phyloP scores from a whole-genome alignment of 352 stramenopile genomes.

The Pseudoperonospora humuli region DNA sequence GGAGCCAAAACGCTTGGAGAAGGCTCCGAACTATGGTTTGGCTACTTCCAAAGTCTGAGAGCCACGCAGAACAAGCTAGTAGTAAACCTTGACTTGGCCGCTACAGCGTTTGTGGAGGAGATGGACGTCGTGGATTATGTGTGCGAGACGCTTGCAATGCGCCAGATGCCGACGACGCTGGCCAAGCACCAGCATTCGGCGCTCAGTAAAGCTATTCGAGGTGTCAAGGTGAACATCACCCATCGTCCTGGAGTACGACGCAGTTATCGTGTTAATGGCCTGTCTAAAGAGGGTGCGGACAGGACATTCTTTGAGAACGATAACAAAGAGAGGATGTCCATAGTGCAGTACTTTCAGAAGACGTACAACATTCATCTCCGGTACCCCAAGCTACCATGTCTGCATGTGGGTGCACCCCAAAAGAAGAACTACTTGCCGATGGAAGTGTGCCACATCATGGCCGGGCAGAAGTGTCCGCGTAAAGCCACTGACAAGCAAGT shows the following conservation, averaged over 20 bases:
- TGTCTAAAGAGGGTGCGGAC: constrained; percentile 35
- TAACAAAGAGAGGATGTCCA: constrained; percentile 31
- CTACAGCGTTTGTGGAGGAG: constrained; percentile 58
- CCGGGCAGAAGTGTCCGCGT: constrained; percentile 61
- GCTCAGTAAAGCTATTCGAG: constrained; percentile 48
- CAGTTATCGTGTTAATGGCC: constrained; percentile 55
- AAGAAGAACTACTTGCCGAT: constrained; percentile 81
- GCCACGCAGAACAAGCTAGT: constrained; percentile 57
- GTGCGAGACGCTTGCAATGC: constrained; percentile 21
- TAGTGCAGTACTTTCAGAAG: constrained; percentile 53
- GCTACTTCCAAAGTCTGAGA: constrained; percentile 67
- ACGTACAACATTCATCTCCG: constrained; percentile 45
- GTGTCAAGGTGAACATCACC: constrained; percentile 58
- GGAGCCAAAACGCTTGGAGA: constrained; percentile 47
- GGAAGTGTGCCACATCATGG: constrained; percentile 69
- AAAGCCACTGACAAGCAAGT: constrained; percentile 78
- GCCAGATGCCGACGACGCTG: constrained; percentile 25
- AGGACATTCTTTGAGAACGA: constrained; percentile 60
- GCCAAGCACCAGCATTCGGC: constrained; percentile 35
- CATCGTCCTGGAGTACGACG: constrained; percentile 52
- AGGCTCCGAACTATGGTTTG: constrained; percentile 58
- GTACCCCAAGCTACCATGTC: constrained; percentile 68
- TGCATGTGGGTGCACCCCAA: constrained; percentile 65
- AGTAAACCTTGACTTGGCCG: constrained; percentile 63
- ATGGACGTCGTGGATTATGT: constrained; percentile 55